Conservation (phyloP, 2,329 filamentous ascomycete species). For the Phialocephala sp. region DNA sequence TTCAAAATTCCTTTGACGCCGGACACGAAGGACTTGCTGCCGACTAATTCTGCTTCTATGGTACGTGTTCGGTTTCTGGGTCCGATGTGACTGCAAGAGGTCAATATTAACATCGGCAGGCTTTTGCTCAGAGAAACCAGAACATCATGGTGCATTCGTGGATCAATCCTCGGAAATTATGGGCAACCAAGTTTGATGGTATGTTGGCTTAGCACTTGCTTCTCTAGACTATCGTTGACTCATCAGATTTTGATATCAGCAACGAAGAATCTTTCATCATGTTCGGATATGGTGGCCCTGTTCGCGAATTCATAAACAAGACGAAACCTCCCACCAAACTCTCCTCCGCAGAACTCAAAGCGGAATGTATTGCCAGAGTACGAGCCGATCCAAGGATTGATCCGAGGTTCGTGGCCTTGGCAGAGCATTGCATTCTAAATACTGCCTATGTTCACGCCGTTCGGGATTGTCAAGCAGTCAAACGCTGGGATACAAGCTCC, state of each 20-base stretch:
- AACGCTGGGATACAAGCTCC: slow-evolving; percentile 32
- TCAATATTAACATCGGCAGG: slow-evolving; percentile 25
- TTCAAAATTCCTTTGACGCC: slow-evolving; percentile 40
- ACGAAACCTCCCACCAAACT: slow-evolving; percentile 30
- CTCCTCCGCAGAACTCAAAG: slow-evolving; percentile 35
- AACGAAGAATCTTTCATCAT: slow-evolving; percentile 41
- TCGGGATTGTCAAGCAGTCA: slow-evolving; percentile 34
- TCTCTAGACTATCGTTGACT: not conserved
- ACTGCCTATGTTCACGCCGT: slow-evolving; percentile 35
- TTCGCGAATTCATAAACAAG: slow-evolving; percentile 33
- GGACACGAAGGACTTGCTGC: slow-evolving; percentile 31
- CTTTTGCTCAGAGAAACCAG: slow-evolving; percentile 36
- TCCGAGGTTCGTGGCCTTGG: slow-evolving; percentile 30
- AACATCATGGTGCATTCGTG: slow-evolving; percentile 39
- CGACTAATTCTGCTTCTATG: slow-evolving; percentile 33
- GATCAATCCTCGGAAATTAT: slow-evolving; percentile 35
- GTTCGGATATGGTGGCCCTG: slow-evolving; percentile 36
- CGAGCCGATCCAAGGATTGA: slow-evolving; percentile 28
- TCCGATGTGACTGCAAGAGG: not conserved
- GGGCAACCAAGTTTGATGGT: slow-evolving; percentile 31
- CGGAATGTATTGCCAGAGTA: slow-evolving; percentile 31
- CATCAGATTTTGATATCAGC: slow-evolving; percentile 27
- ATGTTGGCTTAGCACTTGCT: not conserved
- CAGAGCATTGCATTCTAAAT: slow-evolving; percentile 31
- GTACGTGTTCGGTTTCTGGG: slow-evolving; percentile 20